phyloP scores from a whole-genome alignment of 371 early-diverging fungal species.

The Coemansia sp. region DNA sequence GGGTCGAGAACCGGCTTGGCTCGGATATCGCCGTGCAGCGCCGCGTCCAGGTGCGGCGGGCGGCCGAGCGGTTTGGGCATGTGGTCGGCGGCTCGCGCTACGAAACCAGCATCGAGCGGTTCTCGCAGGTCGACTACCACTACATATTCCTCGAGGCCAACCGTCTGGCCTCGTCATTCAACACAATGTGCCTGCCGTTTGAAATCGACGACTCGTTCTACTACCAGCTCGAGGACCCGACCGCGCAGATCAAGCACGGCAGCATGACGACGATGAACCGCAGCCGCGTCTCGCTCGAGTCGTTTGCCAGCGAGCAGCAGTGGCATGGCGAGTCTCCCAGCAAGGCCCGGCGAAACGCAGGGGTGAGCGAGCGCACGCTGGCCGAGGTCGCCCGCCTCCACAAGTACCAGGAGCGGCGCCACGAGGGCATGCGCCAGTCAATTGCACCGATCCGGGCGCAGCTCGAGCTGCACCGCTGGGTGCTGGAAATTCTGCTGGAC shows the following conservation, averaged over 20 bases:
- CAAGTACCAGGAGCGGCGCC: conserved; percentile 6
- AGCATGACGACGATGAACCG: conserved; percentile 20
- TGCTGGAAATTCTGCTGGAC: conserved; percentile 15
- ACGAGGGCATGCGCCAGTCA: conserved; percentile 5
- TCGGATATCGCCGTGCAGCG: conserved; percentile 4
- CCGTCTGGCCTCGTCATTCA: conserved; percentile 26
- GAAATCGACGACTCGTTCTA: conserved; percentile 35
- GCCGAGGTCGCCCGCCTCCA: conserved; percentile 22
- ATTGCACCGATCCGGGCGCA: conserved; percentile 26
- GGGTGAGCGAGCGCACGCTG: conserved; percentile 4
- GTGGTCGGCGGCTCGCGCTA: conserved; percentile 38
- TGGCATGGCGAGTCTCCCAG: not conserved
- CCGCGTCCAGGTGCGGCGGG: conserved; percentile 5
- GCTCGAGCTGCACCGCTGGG: conserved; percentile 15
- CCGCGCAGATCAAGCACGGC: conserved; percentile 16
- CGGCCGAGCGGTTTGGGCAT: conserved; percentile 25
- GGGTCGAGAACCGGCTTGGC: conserved; percentile 3
- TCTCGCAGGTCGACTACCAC: conserved; percentile 41
- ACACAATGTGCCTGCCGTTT: conserved; percentile 43
- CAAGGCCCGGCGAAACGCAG: not conserved
- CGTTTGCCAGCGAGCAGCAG: conserved; percentile 10
- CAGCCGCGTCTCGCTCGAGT: conserved; percentile 14
- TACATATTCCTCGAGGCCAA: conserved; percentile 20
- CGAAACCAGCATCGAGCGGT: conserved; percentile 36
- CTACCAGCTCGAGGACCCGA: conserved; percentile 18